Evolutionary conservation across 2,329 filamentous ascomycete species (phyloP), one percentile per base, ranked within the genome.

Genomic region (Trichoderma breve): DNA sequence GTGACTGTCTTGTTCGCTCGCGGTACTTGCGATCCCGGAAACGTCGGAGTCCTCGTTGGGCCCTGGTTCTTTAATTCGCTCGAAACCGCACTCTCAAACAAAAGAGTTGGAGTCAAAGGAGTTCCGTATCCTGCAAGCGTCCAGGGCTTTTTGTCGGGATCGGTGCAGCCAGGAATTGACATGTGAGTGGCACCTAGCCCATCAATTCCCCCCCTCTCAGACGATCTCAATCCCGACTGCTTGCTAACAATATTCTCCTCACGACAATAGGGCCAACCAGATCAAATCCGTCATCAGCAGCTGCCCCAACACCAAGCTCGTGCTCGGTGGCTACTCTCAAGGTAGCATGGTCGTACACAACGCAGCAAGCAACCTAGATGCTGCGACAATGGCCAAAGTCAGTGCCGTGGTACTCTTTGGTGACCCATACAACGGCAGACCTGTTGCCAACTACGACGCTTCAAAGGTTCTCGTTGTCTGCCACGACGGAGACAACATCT

Each of bases 391-490:
- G 73, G 73, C 75, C 28, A 77, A 74, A 32, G 73, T 79, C 72
- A 76, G 73, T 51, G 77, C 78, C 63, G 77, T 77, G n/a, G 78
- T 80, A 21, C 74, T 80, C 70, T 80, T 80, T 30, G 79, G 79
- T 21, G 79, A 80, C 63, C 79, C 76, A 3, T 72, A 73, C 30
- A 71, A 77, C 3, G 72, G 75, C n/a, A 57, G 70, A 21, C 55
- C 77, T 11, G 65, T 79, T 14, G 36, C 73, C 39, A 78, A 76
- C 21, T 73, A 78, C 53, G 75, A 76, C 24, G 11, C 72, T 14
- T 73, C 70, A 11, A 73, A 73, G 30, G 73, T 77, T 26, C 72
- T 74, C 12, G 72, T 76, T 24, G 66, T 78, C 36, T 80, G 78
- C 71, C 77, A 79, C 47, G 47, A 63, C 5, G 77, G 76, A 7